Evolutionary conservation across 1,139 yeast genomes (phyloP).

Genomic region (Yamadazyma atmosphaerica): DNA sequence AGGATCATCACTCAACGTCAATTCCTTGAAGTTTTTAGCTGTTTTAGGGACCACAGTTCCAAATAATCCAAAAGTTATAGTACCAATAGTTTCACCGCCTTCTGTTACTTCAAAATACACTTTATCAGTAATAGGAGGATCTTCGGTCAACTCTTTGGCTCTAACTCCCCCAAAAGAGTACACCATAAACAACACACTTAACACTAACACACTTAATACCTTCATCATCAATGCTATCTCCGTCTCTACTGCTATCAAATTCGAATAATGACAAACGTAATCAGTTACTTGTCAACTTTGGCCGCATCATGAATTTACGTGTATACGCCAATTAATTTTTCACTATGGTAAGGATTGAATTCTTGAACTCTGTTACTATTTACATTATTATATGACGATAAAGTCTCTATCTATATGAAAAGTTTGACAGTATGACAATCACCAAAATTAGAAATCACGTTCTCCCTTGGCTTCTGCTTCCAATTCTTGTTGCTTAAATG

Average conservation of each 20-base stretch:
- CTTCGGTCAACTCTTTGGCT: slow-evolving; percentile 34
- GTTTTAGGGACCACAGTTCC: slow-evolving; percentile 67
- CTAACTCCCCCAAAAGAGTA: slow-evolving; percentile 20
- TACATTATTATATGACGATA: background rate
- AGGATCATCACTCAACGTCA: slow-evolving; percentile 62
- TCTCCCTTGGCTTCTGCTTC: slow-evolving; percentile 34
- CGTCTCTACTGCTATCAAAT: background rate
- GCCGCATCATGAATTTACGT: no score
- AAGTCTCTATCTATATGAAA: no score
- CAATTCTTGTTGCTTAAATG: slow-evolving; percentile 24
- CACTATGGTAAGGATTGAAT: background rate
- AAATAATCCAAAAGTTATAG: slow-evolving; percentile 66
- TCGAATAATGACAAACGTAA: background rate
- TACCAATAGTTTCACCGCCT: slow-evolving; percentile 72
- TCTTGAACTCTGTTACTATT: background rate
- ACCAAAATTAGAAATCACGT: slow-evolving; percentile 22
- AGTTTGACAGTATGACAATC: no score
- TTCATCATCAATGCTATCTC: slow-evolving; percentile 24
- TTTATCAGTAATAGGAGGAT: slow-evolving; percentile 66
- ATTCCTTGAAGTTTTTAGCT: slow-evolving; percentile 56
- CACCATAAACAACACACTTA: slow-evolving; percentile 17
- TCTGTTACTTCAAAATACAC: slow-evolving; percentile 86
- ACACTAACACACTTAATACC: slow-evolving; percentile 22
- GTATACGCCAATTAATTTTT: no score
- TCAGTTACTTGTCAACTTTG: background rate